Evolutionary conservation across 331 rosid genomes (phyloP), one percentile per base, ranked within the genome.

Genomic region (Saraca asoca): DNA sequence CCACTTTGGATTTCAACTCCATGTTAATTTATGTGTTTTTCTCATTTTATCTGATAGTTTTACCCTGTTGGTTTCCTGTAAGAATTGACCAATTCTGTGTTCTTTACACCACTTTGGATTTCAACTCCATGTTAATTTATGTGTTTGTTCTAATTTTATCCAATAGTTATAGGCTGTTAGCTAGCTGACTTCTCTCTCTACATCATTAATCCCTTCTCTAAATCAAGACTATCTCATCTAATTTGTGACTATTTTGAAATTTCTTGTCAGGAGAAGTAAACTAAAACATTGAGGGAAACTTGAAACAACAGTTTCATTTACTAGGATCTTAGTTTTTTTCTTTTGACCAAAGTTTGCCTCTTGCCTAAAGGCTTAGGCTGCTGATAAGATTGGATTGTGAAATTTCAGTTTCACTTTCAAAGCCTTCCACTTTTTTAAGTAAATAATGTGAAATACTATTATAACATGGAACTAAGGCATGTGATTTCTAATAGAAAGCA

Each of bases 401-500:
- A 69, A 20, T 33, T 66, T 67, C 51, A 5, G 6, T 61, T 8
- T 29, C 51, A 18, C 14, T 55, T 68, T 6, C 12, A 44, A 61
- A 3, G 31, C 34, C 20, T 9, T 6, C 0, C 43, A 10, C 42
- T 62, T 2, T 12, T 9, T 70, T 8, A 69, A 50, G 53, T 24
- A 24, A 9, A 10, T 70, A 41, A 29, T 62, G 68, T 6, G 39
- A 62, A 61, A 5, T 48, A 31, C 17, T 15, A 13, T 54, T 12
- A 15, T 50, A 66, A 37, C 18, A 24, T 7, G 11, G 8, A 38
- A 79, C 65, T 56, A 1, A n/a, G 15, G 38, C 13, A 46, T 62
- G 7, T 76, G 34, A 66, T 49, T 55, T 54, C 24, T 62, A 58
- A 79, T 85, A 94, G 97, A 79, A 82, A 58, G 99, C 93, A 7